Evolutionary conservation across 768 basidiomycete genomes (phyloP).

Genomic region (Kwoniella botswanensis): DNA sequence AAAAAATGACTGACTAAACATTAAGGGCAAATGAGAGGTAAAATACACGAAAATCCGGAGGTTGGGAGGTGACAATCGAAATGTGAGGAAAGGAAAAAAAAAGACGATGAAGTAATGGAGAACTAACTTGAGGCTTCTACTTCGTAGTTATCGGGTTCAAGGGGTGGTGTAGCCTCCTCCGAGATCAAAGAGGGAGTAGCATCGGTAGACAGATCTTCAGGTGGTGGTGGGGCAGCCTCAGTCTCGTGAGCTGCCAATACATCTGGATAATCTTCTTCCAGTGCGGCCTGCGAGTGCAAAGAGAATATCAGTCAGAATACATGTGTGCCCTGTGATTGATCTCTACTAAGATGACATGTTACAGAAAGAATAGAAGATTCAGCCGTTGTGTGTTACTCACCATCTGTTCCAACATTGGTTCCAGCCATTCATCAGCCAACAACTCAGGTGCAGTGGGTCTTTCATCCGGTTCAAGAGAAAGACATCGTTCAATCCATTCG

Average conservation of each 20-base stretch:
- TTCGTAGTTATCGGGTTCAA: slow-evolving; percentile 1
- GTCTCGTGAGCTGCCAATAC: slow-evolving; percentile 9
- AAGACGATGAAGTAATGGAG: neutral
- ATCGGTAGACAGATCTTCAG: slow-evolving; percentile 9
- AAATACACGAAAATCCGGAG: no score
- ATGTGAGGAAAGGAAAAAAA: neutral
- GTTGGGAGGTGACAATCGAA: no score
- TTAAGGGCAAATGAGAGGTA: no score
- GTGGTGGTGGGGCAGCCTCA: slow-evolving; percentile 22
- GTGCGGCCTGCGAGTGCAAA: slow-evolving; percentile 10
- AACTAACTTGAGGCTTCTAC: neutral
- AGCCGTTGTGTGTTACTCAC: slow-evolving; percentile 19
- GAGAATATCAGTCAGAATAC: neutral
- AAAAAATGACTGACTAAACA: no score
- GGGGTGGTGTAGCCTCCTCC: slow-evolving; percentile 11
- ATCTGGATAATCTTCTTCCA: slow-evolving; percentile 23
- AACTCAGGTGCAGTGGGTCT: slow-evolving; percentile 85
- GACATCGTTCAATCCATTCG: slow-evolving; percentile 88
- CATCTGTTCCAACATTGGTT: slow-evolving; percentile 36
- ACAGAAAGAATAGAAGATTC: no score
- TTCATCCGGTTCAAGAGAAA: slow-evolving; percentile 80
- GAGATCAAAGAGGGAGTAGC: slow-evolving; percentile 14
- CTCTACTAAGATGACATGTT: no score
- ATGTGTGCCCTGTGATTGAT: no score
- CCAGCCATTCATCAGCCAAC: slow-evolving; percentile 78